phyloP scores from a whole-genome alignment of 106 monocot species.

The Triglochin maritima region DNA sequence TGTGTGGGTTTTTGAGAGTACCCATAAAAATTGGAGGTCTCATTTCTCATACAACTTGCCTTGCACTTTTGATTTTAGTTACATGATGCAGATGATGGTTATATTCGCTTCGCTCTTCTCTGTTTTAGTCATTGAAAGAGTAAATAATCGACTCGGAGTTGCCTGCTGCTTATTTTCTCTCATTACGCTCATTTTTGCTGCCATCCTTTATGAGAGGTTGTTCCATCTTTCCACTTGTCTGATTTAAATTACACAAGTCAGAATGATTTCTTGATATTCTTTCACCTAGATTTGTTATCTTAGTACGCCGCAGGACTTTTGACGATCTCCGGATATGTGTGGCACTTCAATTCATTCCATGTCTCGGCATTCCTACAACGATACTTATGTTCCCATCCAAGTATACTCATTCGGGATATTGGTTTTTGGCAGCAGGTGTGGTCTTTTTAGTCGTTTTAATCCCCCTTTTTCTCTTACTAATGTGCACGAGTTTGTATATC shows the following conservation, averaged over 20 bases:
- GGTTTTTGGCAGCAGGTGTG: slow-evolving; percentile 74
- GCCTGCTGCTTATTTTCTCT: slow-evolving; percentile 65
- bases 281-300: slow-evolving; percentile 12
- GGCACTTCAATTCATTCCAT: slow-evolving; percentile 46
- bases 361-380: slow-evolving; percentile 53
- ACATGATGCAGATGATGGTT: slow-evolving; percentile 69
- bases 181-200: slow-evolving; percentile 40
- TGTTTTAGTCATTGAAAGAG: slow-evolving; percentile 68
- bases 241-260: background rate
- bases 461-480: too few species aligned
- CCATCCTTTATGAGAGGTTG: slow-evolving; percentile 74
- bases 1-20: too few species aligned
- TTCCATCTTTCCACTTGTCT: background rate
- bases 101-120: slow-evolving; percentile 58
- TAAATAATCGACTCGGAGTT: slow-evolving; percentile 59
- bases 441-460: background rate
- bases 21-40: too few species aligned
- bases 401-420: slow-evolving; percentile 77
- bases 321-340: slow-evolving; percentile 74
- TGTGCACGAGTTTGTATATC: too few species aligned
- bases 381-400: slow-evolving; percentile 62
- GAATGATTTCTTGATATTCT: background rate
- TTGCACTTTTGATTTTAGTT: slow-evolving; percentile 1
- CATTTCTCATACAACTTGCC: too few species aligned
- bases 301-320: slow-evolving; percentile 48